Percentiles rank a stretch among this genome's conserved stretches.
Conservation (phyloP, 2,329 filamentous ascomycete genomes). For the Xylariaceae sp. region DNA sequence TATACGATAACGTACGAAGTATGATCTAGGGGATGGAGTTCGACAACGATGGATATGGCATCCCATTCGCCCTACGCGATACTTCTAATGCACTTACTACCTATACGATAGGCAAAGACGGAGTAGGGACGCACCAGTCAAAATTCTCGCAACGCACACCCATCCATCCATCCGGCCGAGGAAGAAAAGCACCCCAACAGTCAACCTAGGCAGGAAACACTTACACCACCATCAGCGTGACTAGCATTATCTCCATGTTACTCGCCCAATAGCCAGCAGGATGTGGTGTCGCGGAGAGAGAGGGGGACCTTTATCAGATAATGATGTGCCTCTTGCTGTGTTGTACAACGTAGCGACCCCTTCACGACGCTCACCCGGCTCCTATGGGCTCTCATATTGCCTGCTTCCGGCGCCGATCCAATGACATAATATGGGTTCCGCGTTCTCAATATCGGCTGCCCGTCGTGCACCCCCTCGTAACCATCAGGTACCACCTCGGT, state of each 20-base stretch:
- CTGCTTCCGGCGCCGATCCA: slow-evolving; percentile 2
- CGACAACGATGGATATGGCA: background rate
- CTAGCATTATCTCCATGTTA: slow-evolving; percentile 1
- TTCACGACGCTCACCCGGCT: slow-evolving; percentile 11
- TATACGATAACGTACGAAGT: background rate
- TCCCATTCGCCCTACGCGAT: slow-evolving; percentile 5
- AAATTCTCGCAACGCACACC: slow-evolving; percentile 13
- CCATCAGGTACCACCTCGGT: background rate
- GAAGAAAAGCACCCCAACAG: background rate
- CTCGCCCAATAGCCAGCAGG: background rate
- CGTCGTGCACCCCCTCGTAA: slow-evolving; percentile 1
- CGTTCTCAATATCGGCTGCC: slow-evolving; percentile 9
- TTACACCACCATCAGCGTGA: slow-evolving; percentile 10
- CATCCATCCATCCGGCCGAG: slow-evolving; percentile 6
- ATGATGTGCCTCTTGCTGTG: slow-evolving; percentile 10
- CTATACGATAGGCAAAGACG: slow-evolving; percentile 3
- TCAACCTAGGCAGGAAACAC: background rate
- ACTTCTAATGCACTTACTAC: slow-evolving; percentile 6
- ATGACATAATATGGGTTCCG: background rate
- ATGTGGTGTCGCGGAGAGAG: slow-evolving; percentile 11
- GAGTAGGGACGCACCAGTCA: slow-evolving; percentile 4
- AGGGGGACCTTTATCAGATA: background rate
- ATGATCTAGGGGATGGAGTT: background rate
- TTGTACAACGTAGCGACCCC: slow-evolving; percentile 16
- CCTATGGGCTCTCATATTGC: background rate